Percentiles rank a stretch among this genome's conserved stretches.
phyloP scores from a whole-genome alignment of 2,329 filamentous ascomycete species.

The Cercospora canescens region DNA sequence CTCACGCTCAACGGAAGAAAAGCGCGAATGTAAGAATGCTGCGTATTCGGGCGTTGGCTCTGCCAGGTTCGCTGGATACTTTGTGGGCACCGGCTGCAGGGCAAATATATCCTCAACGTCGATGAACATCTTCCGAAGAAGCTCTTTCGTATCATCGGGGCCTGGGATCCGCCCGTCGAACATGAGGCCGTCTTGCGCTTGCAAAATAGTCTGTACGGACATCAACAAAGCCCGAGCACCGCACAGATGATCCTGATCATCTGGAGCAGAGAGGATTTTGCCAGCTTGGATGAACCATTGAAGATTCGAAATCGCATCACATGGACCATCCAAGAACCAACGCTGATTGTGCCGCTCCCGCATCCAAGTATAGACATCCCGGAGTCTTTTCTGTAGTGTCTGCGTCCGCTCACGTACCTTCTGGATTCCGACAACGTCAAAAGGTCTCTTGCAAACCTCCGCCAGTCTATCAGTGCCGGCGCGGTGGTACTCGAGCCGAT shows the following conservation, averaged over 20 bases:
- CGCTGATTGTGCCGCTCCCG: background rate
- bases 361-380: background rate
- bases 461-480: background rate
- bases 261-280: background rate
- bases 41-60: background rate
- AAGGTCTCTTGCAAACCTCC: background rate
- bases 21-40: background rate
- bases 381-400: background rate
- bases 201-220: background rate
- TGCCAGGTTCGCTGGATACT: background rate
- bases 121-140: conserved; percentile 5
- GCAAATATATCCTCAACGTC: background rate
- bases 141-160: background rate
- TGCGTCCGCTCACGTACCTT: background rate
- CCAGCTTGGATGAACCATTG: background rate
- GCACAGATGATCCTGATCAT: background rate
- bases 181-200: background rate
- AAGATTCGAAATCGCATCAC: background rate
- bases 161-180: background rate
- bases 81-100: background rate
- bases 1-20: background rate
- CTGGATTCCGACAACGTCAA: background rate
- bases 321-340: background rate
- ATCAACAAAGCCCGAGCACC: conserved; percentile 4
- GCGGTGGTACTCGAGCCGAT: background rate